phyloP scores from a whole-genome alignment of 768 basidiomycete species.

The Leccinum truebloodii region DNA sequence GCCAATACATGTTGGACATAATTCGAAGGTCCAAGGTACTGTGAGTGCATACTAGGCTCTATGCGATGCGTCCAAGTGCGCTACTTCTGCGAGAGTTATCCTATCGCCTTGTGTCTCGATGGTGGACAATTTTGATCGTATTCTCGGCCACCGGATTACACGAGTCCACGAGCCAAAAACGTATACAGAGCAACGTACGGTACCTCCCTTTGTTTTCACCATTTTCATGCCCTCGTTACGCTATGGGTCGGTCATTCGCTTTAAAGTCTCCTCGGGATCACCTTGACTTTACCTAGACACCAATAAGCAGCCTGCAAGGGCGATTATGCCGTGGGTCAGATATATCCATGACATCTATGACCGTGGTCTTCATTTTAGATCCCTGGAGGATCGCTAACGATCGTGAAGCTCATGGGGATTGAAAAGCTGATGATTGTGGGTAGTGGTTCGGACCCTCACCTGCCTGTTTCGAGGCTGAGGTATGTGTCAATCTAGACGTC shows the following conservation, averaged over 20 bases:
- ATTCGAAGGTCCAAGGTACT: not conserved
- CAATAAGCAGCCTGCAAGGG: not conserved
- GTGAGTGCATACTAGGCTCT: not conserved
- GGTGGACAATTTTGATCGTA: not conserved
- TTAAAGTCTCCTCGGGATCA: not conserved
- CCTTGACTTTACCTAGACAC: not conserved
- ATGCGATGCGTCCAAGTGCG: not conserved
- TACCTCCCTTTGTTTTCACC: not conserved
- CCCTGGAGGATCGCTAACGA: not conserved
- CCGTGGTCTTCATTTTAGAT: not conserved
- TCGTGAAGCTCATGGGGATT: not conserved
- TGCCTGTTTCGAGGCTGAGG: not conserved
- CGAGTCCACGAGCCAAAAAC: not conserved
- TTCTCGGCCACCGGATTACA: not conserved
- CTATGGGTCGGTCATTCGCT: not conserved
- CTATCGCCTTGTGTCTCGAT: not conserved
- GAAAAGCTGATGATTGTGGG: not conserved
- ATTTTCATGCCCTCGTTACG: not conserved
- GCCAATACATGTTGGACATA: not conserved
- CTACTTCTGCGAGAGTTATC: not conserved
- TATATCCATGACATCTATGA: not conserved
- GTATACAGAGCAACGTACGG: not conserved
- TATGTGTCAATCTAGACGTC: not conserved
- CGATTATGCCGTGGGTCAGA: not conserved
- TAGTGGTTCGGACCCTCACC: not conserved